phyloP scores from a whole-genome alignment of 73 alveolate species.

The Tetrahymena thermophila region DNA sequence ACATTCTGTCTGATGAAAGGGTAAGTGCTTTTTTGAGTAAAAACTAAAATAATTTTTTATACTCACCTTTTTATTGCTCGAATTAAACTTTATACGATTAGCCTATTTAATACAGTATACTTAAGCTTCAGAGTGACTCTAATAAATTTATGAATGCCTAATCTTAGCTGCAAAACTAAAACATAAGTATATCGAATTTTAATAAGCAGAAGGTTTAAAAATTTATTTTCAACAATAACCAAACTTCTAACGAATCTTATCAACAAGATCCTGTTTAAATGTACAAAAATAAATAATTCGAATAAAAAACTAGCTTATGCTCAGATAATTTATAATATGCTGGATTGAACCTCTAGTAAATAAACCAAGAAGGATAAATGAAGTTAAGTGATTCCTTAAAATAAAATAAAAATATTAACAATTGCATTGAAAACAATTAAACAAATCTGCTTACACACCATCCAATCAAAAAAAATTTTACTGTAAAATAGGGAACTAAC shows the following conservation, averaged over 20 bases:
- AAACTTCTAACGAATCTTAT: not conserved
- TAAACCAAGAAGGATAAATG: not conserved
- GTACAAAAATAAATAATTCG: not conserved
- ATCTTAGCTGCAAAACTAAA: not conserved
- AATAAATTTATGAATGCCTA: not conserved
- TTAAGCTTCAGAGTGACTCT: not conserved
- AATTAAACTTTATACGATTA: not conserved
- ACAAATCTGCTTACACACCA: no score
- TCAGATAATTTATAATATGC: not conserved
- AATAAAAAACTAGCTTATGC: not conserved
- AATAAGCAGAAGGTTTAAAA: not conserved
- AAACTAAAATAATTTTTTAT: not conserved
- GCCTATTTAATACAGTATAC: not conserved
- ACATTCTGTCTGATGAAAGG: not conserved
- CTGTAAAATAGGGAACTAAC: no score
- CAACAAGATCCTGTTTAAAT: not conserved
- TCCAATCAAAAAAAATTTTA: no score
- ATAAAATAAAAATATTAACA: no score
- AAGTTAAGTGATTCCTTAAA: not conserved
- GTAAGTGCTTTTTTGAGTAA: not conserved
- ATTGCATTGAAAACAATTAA: no score
- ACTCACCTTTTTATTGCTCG: not conserved
- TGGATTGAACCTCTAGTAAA: not conserved
- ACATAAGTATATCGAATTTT: not conserved
- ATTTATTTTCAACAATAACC: not conserved